phyloP scores from a whole-genome alignment of 2,329 filamentous ascomycete species.

The Alternaria hordeiaustralica region DNA sequence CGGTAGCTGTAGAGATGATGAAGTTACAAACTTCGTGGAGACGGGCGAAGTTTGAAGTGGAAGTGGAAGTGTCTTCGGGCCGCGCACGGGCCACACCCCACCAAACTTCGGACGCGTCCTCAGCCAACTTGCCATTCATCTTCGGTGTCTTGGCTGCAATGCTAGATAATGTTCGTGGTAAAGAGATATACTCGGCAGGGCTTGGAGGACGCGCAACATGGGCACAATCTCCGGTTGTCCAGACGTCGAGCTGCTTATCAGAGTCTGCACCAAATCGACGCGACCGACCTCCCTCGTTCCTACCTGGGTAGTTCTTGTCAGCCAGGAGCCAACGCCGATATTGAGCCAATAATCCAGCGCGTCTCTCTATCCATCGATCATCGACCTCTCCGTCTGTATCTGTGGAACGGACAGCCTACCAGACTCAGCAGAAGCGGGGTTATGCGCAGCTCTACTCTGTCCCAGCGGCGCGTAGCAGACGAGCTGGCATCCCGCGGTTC shows the following conservation, averaged over 20 bases:
- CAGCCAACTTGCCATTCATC: neutral
- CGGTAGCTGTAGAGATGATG: neutral
- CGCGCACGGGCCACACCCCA: neutral
- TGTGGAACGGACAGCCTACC: neutral
- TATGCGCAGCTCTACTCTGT: neutral
- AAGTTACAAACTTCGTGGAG: neutral
- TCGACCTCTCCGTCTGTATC: neutral
- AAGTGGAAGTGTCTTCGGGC: neutral
- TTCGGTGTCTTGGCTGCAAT: neutral
- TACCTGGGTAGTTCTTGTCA: neutral
- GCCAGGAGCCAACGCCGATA: neutral
- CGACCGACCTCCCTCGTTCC: neutral
- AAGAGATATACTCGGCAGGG: neutral
- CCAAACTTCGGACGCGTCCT: neutral
- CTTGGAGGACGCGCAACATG: neutral
- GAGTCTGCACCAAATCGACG: neutral
- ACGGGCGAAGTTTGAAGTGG: neutral
- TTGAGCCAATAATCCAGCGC: neutral
- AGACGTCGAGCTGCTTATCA: neutral
- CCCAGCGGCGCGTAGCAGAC: neutral
- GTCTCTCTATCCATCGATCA: neutral
- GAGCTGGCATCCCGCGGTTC: neutral
- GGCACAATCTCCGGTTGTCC: neutral
- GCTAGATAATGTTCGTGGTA: neutral
- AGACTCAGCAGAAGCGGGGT: neutral